Base-by-base conservation (phyloP, 768 basidiomycete genomes). In the Phaeotremella fagi region DNA sequence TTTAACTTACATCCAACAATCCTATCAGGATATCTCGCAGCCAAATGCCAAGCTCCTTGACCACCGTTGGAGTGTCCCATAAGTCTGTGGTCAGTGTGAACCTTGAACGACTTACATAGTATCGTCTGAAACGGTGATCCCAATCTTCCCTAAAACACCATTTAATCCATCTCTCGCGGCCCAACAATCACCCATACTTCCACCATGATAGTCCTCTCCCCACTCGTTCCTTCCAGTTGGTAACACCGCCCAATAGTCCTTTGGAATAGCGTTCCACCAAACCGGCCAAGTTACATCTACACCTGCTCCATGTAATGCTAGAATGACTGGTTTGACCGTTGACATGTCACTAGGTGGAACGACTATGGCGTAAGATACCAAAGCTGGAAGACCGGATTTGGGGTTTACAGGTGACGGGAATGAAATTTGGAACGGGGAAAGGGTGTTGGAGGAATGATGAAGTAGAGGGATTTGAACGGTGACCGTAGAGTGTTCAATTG, bases 121-220 rank as follows among this genome's bases (percentile, higher is more conserved):
- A 35, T 50, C 71, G 62, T 81, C 80, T 81, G 3, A 69, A 38
- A 22, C 62, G 46, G 15, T 69, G 70, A 3, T 50, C 5, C 74
- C 55, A 4, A 66, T 6, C 26, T 35, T 45, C 0, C 2, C 59
- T 3, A 86, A 64, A 33, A 88, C 80, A 2, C 26, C 31, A 2
- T 72, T 67, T 29, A 91, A 75, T 2, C 84, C 82, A 24, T 80
- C 79, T 4, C 89, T 74, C 1, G 83, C 75, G 14, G 68, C 71
- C 81, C 86, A 87, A 0, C 81, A 85, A 64, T 91, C 88, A 14
- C 74, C 69, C 11, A 84, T 78, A 64, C 87, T 89, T 3, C 84
- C 83, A 0, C 90, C 91, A 63, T 89, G 91, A 90, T 90, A 94
- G 71, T 95, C 91, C 38, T 91, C 78, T 0, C 90, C 90, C 90